phyloP scores from a whole-genome alignment of 2,329 filamentous ascomycete genomes.

The Fusarium sp. region DNA sequence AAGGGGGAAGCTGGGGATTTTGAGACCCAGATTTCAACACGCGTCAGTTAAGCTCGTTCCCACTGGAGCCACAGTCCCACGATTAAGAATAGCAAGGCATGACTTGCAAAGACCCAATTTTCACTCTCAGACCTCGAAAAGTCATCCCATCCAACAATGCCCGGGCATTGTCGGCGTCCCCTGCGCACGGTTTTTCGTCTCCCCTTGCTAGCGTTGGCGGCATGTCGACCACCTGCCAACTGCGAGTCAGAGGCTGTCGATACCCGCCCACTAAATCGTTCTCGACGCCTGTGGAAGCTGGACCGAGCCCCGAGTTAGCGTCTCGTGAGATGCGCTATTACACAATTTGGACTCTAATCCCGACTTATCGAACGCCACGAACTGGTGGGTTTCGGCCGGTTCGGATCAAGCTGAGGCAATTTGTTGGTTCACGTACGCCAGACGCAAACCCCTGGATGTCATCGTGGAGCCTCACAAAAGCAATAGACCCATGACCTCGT shows the following conservation, averaged over 20 bases:
- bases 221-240: background rate
- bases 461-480: background rate
- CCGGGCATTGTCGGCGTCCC: slow-evolving; percentile 1
- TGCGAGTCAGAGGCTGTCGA: slow-evolving; percentile 1
- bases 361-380: background rate
- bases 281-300: background rate
- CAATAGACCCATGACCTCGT: background rate
- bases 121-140: background rate
- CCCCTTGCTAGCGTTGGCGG: background rate
- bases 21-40: slow-evolving; percentile 12
- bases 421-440: background rate
- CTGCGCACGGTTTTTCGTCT: background rate
- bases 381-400: background rate
- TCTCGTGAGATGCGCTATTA: background rate
- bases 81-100: background rate
- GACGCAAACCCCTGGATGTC: background rate
- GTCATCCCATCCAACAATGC: background rate
- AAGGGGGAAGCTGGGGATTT: background rate
- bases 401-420: background rate
- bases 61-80: background rate
- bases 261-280: slow-evolving; percentile 3
- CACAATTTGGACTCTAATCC: background rate
- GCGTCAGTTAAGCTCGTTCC: background rate
- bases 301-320: background rate
- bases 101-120: background rate